Conservation (phyloP, 192 early-diverging fungal species). For the Spizellomyces punctatus region DNA sequence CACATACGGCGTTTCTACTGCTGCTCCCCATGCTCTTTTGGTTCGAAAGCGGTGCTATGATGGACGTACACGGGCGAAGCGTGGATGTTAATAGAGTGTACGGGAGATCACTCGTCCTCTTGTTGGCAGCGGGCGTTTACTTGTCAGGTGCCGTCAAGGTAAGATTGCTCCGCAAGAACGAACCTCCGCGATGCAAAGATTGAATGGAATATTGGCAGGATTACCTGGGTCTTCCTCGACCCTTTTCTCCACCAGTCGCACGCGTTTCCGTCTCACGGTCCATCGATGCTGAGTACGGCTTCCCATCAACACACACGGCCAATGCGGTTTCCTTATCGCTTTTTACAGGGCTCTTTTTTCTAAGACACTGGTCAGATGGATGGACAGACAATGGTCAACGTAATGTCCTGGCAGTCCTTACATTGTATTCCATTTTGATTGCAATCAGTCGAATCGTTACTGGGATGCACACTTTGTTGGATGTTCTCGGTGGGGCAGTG, state of each 20-base stretch:
- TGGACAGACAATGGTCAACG: not conserved
- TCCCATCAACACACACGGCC: constrained; percentile 87
- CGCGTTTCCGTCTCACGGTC: constrained; percentile 70
- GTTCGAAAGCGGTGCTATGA: constrained; percentile 58
- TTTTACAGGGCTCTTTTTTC: constrained; percentile 33
- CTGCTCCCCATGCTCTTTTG: constrained; percentile 79
- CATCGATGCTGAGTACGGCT: constrained; percentile 84
- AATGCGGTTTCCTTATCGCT: constrained; percentile 79
- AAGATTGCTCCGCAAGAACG: no score
- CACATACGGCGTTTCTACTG: constrained; percentile 86
- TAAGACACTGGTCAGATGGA: constrained; percentile 36
- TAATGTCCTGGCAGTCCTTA: constrained; percentile 42
- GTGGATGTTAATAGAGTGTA: constrained; percentile 28
- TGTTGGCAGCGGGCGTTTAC: constrained; percentile 29
- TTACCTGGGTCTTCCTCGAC: constrained; percentile 81
- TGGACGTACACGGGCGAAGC: constrained; percentile 3
- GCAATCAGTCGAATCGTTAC: constrained; percentile 78
- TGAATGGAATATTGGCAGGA: constrained; percentile 56
- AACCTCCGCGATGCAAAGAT: no score
- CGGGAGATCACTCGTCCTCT: constrained; percentile 25
- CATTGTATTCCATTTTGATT: constrained; percentile 63
- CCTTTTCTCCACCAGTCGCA: constrained; percentile 74
- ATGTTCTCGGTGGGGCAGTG: constrained; percentile 70
- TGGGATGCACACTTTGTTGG: constrained; percentile 86
- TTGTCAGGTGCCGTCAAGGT: constrained; percentile 26